phyloP scores from a whole-genome alignment of 78 protist genomes.

The slime mould (Dictyostelium discoideum) region DNA sequence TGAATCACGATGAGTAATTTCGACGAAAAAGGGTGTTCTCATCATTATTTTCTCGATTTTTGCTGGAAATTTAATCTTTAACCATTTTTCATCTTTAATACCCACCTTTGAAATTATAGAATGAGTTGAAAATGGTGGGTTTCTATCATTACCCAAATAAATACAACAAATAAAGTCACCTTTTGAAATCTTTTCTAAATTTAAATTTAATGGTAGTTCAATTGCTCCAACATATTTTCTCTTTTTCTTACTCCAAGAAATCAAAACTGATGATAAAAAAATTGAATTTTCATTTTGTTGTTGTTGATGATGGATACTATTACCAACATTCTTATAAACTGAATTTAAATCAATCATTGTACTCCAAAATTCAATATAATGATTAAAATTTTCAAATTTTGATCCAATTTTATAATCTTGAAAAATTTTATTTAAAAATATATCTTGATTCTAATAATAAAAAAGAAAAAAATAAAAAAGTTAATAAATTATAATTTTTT shows the following conservation, averaged over 20 bases:
- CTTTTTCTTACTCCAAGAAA: conserved; percentile 68
- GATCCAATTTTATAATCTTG: not conserved
- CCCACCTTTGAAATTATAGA: conserved; percentile 37
- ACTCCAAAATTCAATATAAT: conserved; percentile 31
- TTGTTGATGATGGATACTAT: not conserved
- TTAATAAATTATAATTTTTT: not conserved
- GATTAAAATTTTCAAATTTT: not conserved
- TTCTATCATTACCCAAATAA: conserved; percentile 22
- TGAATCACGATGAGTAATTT: conserved; percentile 47
- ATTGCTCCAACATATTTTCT: conserved; percentile 70
- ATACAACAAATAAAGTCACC: conserved; percentile 62
- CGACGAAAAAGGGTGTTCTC: conserved; percentile 25
- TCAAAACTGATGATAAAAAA: not conserved
- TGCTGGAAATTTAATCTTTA: conserved; percentile 11
- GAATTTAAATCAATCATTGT: conserved; percentile 40
- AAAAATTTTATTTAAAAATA: not conserved
- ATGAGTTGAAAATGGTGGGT: not conserved
- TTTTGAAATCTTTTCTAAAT: not conserved
- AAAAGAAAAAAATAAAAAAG: not conserved
- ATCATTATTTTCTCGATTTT: conserved; percentile 28
- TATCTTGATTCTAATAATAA: not conserved
- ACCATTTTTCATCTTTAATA: not conserved
- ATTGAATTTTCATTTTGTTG: conserved; percentile 3
- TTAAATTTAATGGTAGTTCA: not conserved
- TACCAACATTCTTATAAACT: not conserved